phyloP scores from a whole-genome alignment of 169 alveolate genomes.

The Cryptosporidium muris region DNA sequence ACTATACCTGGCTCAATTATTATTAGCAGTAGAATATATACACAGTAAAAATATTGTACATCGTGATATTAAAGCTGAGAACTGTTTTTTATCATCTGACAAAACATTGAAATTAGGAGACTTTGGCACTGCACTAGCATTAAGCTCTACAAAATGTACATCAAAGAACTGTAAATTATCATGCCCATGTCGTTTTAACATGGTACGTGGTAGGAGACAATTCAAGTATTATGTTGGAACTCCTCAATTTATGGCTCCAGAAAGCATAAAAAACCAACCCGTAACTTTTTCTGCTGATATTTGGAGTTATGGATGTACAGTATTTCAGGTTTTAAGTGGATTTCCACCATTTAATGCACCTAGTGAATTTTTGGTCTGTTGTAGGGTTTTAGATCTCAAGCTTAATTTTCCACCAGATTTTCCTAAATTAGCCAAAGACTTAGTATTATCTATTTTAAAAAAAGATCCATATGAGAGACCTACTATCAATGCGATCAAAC shows the following conservation, averaged over 20 bases:
- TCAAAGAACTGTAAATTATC: slow-evolving; percentile 28
- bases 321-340: slow-evolving; percentile 87
- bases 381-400: slow-evolving; percentile 26
- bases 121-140: slow-evolving; percentile 83
- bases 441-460: slow-evolving; percentile 32
- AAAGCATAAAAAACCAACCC: slow-evolving; percentile 86
- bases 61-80: slow-evolving; percentile 92
- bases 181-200: slow-evolving; percentile 36
- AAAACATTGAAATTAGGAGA: slow-evolving; percentile 64
- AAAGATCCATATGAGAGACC: slow-evolving; percentile 33
- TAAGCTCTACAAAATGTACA: slow-evolving; percentile 67
- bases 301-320: slow-evolving; percentile 91
- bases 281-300: slow-evolving; percentile 86
- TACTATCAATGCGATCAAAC: slow-evolving; percentile 22
- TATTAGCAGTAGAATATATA: slow-evolving; percentile 87
- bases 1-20: slow-evolving; percentile 77
- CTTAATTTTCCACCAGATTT: slow-evolving; percentile 56
- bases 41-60: slow-evolving; percentile 90
- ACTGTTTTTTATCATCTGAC: slow-evolving; percentile 36
- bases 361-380: slow-evolving; percentile 62
- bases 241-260: slow-evolving; percentile 93
- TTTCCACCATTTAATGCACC: slow-evolving; percentile 74
- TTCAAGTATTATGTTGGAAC: slow-evolving; percentile 90
- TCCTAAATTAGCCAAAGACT: slow-evolving; percentile 24
- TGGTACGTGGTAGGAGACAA: slow-evolving; percentile 74